These are phyloP conservation scores for Daedaleopsis nitida DNA, from an alignment of 768 basidiomycete species.

Conservation along the genomic window DNA sequence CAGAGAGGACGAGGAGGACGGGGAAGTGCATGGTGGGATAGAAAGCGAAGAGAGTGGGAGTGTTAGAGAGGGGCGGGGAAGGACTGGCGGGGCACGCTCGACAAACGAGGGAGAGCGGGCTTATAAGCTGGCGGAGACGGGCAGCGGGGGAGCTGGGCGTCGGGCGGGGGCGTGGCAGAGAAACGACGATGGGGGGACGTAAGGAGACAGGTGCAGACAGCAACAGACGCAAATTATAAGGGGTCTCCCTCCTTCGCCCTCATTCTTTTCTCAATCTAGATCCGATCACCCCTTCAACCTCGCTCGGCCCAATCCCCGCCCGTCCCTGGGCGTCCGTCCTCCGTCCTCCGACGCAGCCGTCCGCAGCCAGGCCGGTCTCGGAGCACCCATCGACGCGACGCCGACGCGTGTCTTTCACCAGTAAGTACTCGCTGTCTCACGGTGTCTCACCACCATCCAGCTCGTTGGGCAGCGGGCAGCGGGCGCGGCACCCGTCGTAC, in stretches of 20 bases:
- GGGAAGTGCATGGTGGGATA: conserved; percentile 41
- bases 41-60: conserved; percentile 25
- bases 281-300: conserved; percentile 1
- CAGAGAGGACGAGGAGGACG: conserved; percentile 44
- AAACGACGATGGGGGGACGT: conserved; percentile 12
- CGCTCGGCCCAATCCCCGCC: not conserved
- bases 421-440: not conserved
- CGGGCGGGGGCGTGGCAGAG: conserved; percentile 9
- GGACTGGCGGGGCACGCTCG: conserved; percentile 16
- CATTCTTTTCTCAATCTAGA: not conserved
- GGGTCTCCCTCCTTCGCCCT: not conserved
- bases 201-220: conserved; percentile 1
- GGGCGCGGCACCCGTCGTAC: conserved; percentile 3
- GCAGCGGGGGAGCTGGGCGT: conserved; percentile 3
- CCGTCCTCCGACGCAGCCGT: not conserved
- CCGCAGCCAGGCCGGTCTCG: not conserved
- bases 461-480: not conserved
- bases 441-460: too few species aligned
- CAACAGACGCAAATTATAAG: conserved; percentile 7
- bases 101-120: conserved; percentile 13
- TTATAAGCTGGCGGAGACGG: conserved; percentile 8
- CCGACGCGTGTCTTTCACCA: too few species aligned
- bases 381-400: not conserved
- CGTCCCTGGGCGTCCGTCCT: not conserved
- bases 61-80: conserved; percentile 15